Evolutionary conservation across 1,139 yeast species (phyloP), one percentile per base, ranked within the genome.

Genomic region (Taiozyma onychis): DNA sequence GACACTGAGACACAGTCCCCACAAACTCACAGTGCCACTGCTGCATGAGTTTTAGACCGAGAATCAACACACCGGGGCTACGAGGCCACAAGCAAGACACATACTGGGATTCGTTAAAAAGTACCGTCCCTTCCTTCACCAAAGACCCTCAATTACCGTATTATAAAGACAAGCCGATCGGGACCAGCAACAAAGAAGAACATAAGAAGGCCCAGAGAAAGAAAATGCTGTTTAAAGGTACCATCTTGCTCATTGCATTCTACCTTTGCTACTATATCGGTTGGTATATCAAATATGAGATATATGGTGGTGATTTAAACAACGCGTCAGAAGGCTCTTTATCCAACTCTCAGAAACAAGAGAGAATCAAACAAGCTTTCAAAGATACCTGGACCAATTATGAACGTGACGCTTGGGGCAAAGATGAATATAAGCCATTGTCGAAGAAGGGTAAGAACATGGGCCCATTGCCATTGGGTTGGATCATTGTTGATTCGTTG

Each of bases 401-500:
- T 62, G 82, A 80, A 48, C 70, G 75, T 47, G 75, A 86, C 60
- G 98, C 88, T 0, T 90, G 95, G 95, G 97, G 97, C 3, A 73
- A 71, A 51, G 95, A 87, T 59, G 77, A 80, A 4, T 87, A 83
- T 61, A 69, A 71, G 28, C 88, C 97, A 0, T 64, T 86, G 21
- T 66, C 76, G 14, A 78, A 81, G 49, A 66, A 61, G 1, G 90
- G 89, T n/a, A 73, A 77, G 52, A 87, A 89, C 62, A 86, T 89
- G 90, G 91, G 89, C 1, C 83, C 83, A 8, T 68, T 76, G 51
- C 97, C 98, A 1, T 69, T 91, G 58, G 99, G 99, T 2, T 91
- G 97, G 97, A 88, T 91, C 66, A 85, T 91, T 60, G 95, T 91
- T 8, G 98, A 91, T 66, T 77, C 95, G 1, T 68, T 93, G 50